phyloP scores from a whole-genome alignment of 176 grass and related monocot genomes.

The Oryza glaberrima region DNA sequence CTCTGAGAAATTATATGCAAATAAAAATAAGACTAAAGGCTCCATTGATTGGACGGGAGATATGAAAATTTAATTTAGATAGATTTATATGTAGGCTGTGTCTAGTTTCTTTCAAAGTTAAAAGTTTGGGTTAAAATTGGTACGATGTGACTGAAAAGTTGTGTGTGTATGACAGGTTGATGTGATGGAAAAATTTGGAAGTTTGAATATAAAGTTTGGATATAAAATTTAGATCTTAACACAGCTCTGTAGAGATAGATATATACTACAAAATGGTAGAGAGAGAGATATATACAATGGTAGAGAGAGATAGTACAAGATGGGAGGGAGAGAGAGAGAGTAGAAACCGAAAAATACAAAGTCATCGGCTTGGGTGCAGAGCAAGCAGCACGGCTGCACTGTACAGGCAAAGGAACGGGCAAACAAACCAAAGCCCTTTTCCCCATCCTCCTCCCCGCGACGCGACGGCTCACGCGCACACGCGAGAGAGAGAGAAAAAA shows the following conservation, averaged over 20 bases:
- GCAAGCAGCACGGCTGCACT: not conserved
- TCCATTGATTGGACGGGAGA: not conserved
- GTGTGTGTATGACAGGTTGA: too few relatives aligned
- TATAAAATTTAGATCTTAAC: too few relatives aligned
- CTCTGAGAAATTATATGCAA: not conserved
- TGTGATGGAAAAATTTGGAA: too few relatives aligned
- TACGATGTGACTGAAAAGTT: too few relatives aligned
- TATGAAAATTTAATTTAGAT: slow-evolving; percentile 16
- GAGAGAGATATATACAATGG: not conserved
- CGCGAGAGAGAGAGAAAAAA: not conserved
- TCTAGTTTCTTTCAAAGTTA: too few relatives aligned
- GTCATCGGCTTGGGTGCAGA: not conserved
- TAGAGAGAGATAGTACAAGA: too few relatives aligned
- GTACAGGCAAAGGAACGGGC: slow-evolving; percentile 4
- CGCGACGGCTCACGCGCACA: not conserved
- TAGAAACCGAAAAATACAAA: slow-evolving; percentile 30
- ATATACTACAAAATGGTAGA: too few relatives aligned
- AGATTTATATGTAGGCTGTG: not conserved
- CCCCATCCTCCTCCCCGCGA: slow-evolving; percentile 15
- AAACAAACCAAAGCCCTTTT: slow-evolving; percentile 21
- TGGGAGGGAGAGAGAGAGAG: slow-evolving; percentile 4
- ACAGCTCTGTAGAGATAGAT: too few relatives aligned
- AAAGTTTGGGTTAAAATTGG: too few relatives aligned
- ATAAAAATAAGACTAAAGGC: not conserved
- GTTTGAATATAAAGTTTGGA: too few relatives aligned